Base-by-base conservation (phyloP, 2,329 filamentous ascomycete genomes). In the Endoconidiophora polonica region DNA sequence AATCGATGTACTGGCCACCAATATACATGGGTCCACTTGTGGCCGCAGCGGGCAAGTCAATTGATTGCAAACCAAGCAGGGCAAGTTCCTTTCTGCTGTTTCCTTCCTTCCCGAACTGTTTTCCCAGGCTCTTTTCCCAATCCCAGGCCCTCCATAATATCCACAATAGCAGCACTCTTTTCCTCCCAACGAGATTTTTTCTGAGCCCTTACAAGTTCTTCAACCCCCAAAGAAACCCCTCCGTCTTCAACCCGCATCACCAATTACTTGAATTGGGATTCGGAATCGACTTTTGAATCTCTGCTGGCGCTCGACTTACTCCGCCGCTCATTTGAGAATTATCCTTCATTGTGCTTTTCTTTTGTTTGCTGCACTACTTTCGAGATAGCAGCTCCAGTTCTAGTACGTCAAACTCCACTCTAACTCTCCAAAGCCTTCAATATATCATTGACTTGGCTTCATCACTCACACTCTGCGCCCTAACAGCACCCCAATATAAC, bases 301-400 rank as follows among this genome's bases (percentile, higher is more conserved):
- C 40, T 37, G 24, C 23, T 44, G 38, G 44, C 39, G 29, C 40
- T 37, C 22, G 50, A 52, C 50, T 48, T 52, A 48, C 45, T 48
- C 50, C 50, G 50, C 50, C 50, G 46, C 41, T 52, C 50, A 52
- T 52, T 52, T 44, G 40, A 39, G 41, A 44, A 23, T 38, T 20
- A 12, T n/a, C 44, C 44, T 40, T 33, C 16, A 3, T 44, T 41
- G 37, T 9, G 18, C 38, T 46, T 48, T 37, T 44, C 37, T n/a
- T 44, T 39, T 29, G 24, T 39, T 50, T 48, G 40, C 36, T 47
- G 36, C 23, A 10, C 41, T 29, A 36, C 10, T 52, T 33, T 24
- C 12, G 18, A 22, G 44, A 16, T 16, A 45, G 16, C 43, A 33
- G 43, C 22, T 14, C 3, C 44, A 39, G 29, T 16, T 23, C 44